Evolutionary conservation across 2,329 filamentous ascomycete genomes (phyloP).

Genomic region (Tolypocladium inflatum): DNA sequence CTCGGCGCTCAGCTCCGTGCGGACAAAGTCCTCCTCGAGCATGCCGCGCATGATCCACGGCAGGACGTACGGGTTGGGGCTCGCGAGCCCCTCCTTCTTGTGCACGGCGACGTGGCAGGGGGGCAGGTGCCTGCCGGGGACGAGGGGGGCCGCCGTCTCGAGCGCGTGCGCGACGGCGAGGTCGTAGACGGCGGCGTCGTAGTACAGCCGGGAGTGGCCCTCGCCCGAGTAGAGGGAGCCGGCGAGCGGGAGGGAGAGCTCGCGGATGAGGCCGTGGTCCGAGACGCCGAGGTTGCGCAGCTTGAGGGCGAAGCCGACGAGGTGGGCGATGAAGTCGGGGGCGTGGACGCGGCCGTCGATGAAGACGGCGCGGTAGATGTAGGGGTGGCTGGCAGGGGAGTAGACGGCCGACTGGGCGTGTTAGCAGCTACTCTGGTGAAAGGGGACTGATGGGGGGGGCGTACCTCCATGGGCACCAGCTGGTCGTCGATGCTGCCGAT

Average conservation of each 20-base stretch:
- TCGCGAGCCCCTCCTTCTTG: conserved; percentile 20
- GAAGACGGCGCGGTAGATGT: conserved; percentile 93
- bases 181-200: conserved; percentile 78
- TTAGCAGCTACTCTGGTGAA: not conserved
- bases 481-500: conserved; percentile 96
- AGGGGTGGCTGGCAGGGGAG: conserved; percentile 76
- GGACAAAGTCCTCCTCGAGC: conserved; percentile 85
- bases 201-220: conserved; percentile 88
- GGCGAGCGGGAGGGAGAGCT: conserved; percentile 79
- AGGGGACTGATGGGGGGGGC: conserved; percentile 6
- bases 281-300: conserved; percentile 86
- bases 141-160: conserved; percentile 48
- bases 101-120: not conserved
- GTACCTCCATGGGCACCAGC: conserved; percentile 80
- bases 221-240: conserved; percentile 88
- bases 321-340: conserved; percentile 85
- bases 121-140: not conserved
- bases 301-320: conserved; percentile 89
- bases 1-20: conserved; percentile 67
- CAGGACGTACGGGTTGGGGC: conserved; percentile 77
- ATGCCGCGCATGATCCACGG: conserved; percentile 95
- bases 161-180: conserved; percentile 64
- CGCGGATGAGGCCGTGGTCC: conserved; percentile 87
- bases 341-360: conserved; percentile 88
- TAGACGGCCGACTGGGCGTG: conserved; percentile 68